Conservation (phyloP, 1,139 yeast genomes). For the Geotrichum reessii region DNA sequence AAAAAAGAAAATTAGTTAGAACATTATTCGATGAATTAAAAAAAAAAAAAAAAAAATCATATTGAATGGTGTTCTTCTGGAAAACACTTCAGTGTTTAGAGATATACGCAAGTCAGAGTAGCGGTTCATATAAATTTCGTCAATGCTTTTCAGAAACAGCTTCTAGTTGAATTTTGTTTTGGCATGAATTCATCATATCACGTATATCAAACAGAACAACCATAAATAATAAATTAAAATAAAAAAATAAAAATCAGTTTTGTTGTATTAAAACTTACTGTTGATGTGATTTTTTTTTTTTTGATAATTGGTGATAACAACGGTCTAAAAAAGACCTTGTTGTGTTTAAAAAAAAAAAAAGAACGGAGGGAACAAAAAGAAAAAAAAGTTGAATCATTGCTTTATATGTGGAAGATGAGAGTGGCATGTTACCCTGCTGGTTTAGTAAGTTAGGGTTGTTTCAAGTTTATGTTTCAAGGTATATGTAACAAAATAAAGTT, state of each 20-base stretch:
- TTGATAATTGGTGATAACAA: not conserved
- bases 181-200: constrained; percentile 12
- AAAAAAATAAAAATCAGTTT: not conserved
- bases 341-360: not conserved
- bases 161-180: constrained; percentile 11
- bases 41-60: no score
- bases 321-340: not conserved
- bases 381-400: not conserved
- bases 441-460: not conserved
- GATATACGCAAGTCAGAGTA: constrained; percentile 8
- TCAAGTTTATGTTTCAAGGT: not conserved
- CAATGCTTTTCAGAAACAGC: constrained; percentile 13
- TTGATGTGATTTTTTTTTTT: not conserved
- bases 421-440: not conserved
- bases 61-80: not conserved
- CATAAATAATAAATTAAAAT: not conserved
- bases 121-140: constrained; percentile 12
- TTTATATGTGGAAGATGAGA: not conserved
- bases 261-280: not conserved
- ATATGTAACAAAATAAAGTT: not conserved
- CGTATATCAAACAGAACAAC: not conserved
- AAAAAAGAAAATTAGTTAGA: not conserved
- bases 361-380: no score
- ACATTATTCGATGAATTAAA: not conserved
- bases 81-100: not conserved